Evolutionary conservation across 768 basidiomycete species (phyloP).

Genomic region (Ramaria sp.): DNA sequence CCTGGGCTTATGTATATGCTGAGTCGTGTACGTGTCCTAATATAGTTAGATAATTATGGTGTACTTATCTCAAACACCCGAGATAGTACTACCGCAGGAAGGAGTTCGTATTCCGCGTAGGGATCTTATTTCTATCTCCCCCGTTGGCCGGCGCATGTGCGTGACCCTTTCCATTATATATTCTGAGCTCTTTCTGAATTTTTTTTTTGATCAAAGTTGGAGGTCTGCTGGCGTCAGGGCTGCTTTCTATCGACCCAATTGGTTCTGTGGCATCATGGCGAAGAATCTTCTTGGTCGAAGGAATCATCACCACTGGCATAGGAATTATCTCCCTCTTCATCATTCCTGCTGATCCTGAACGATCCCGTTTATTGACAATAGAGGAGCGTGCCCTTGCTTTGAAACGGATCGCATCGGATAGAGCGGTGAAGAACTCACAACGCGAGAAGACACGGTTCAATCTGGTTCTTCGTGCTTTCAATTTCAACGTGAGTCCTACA

Average conservation of each 20-base stretch:
- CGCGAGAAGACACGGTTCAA: no score
- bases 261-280: conserved; percentile 25
- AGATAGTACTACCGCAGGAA: conserved; percentile 25
- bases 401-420: conserved; percentile 26
- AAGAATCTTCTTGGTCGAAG: conserved; percentile 36
- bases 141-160: conserved; percentile 27
- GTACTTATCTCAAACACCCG: not conserved
- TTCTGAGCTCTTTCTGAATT: not conserved
- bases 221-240: conserved; percentile 28
- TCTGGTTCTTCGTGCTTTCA: conserved; percentile 22
- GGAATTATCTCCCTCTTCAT: conserved; percentile 26
- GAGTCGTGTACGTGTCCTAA: conserved; percentile 22
- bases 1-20: conserved; percentile 30
- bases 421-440: conserved; percentile 20
- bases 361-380: conserved; percentile 23
- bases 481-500: conserved; percentile 20
- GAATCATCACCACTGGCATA: conserved; percentile 28
- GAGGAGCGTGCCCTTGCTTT: conserved; percentile 26
- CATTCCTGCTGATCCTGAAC: conserved; percentile 25
- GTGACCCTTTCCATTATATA: conserved; percentile 9
- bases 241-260: conserved; percentile 22
- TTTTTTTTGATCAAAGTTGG: conserved; percentile 19
- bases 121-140: conserved; percentile 26
- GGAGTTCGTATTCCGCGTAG: conserved; percentile 26
- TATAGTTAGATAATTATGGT: not conserved